Percentiles rank a stretch among this genome's conserved stretches.
Conservation (phyloP, 1,139 yeast species). For the Hyphopichia wangnamkhiaoensis region DNA sequence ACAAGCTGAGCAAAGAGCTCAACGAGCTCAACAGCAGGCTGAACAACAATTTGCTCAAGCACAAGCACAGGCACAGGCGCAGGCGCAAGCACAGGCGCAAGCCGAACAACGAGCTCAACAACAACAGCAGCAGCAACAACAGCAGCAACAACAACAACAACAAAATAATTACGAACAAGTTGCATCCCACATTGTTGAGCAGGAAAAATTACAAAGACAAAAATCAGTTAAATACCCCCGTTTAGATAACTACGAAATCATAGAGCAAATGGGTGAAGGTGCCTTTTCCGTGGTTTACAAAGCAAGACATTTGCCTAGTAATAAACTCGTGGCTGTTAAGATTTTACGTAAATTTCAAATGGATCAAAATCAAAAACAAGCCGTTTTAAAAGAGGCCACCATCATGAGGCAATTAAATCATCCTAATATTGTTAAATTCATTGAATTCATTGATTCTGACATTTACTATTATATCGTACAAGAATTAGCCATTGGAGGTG, state of each 20-base stretch:
- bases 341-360: slow-evolving; percentile 56
- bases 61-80: background rate
- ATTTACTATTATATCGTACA: slow-evolving; percentile 54
- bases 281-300: slow-evolving; percentile 88
- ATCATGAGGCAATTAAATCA: slow-evolving; percentile 58
- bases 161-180: slow-evolving; percentile 42
- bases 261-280: slow-evolving; percentile 85
- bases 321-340: slow-evolving; percentile 69
- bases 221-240: slow-evolving; percentile 45
- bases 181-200: slow-evolving; percentile 63
- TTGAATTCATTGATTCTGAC: slow-evolving; percentile 50
- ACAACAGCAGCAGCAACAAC: slow-evolving; percentile 14
- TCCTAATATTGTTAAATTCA: slow-evolving; percentile 49
- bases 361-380: slow-evolving; percentile 54
- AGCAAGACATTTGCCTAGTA: slow-evolving; percentile 50
- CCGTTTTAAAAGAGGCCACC: slow-evolving; percentile 58
- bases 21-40: slow-evolving; percentile 3
- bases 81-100: background rate
- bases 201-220: slow-evolving; percentile 48
- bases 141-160: slow-evolving; percentile 8
- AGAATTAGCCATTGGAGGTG: slow-evolving; percentile 57
- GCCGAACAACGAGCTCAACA: slow-evolving; percentile 11
- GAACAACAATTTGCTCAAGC: slow-evolving; percentile 1
- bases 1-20: background rate
- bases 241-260: slow-evolving; percentile 51